Evolutionary conservation across 306 rosid genomes (phyloP).

Genomic region (Psophocarpus tetragonolobus): DNA sequence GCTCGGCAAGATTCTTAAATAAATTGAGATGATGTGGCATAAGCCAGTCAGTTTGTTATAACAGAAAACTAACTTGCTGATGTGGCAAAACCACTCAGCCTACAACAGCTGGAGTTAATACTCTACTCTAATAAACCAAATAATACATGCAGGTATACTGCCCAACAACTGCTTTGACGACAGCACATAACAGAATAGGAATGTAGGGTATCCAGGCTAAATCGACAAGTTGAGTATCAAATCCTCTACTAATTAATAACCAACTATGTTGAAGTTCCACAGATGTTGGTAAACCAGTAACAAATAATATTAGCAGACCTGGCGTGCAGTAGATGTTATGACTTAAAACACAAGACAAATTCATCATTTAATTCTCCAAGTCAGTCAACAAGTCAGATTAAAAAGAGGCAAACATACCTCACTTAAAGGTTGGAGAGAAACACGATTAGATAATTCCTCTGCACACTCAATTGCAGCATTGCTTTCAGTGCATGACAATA

Average conservation of each 20-base stretch:
- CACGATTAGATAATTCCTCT: slow-evolving; percentile 61
- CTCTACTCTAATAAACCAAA: too few relatives aligned
- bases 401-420: slow-evolving; percentile 50
- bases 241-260: background rate
- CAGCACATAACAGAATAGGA: background rate
- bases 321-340: background rate
- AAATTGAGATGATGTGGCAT: too few relatives aligned
- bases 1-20: too few relatives aligned
- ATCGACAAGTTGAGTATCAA: background rate
- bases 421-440: slow-evolving; percentile 49
- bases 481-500: slow-evolving; percentile 49
- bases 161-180: background rate
- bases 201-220: background rate
- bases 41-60: too few relatives aligned
- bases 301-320: background rate
- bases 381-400: slow-evolving; percentile 7
- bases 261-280: background rate
- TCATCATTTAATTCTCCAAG: slow-evolving; percentile 5
- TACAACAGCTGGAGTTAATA: too few relatives aligned
- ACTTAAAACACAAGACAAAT: background rate
- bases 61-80: too few relatives aligned
- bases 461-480: slow-evolving; percentile 50
- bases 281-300: slow-evolving; percentile 1
- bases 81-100: too few relatives aligned
- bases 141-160: slow-evolving; percentile 8